Evolutionary conservation across 78 protist genomes (phyloP), one percentile per base, ranked within the genome.

Genomic region (Dictyostelium firmibasis): DNA sequence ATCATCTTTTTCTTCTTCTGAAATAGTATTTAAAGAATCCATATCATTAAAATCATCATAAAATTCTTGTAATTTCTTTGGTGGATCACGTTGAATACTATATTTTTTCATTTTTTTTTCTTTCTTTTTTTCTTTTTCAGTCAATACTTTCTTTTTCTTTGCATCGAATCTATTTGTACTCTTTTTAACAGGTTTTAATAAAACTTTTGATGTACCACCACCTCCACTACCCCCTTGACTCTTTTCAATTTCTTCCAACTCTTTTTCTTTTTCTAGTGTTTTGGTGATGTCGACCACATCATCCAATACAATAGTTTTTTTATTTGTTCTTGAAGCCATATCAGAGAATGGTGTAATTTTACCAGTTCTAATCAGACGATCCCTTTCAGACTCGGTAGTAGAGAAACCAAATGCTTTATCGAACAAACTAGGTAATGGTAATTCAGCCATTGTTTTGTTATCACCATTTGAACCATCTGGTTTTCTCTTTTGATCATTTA

Each of bases 321-420:
- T 82, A 60, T 31, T 29, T 57, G 47, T 82, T 35, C 10, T 60
- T 53, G 85, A 6, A 8, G 76, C 29, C 20, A 62, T 20, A 77
- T 76, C 43, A 29, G 85, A 36, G 27, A 88, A 88, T 38, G 93
- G 93, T n/a, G 93, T 88, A 20, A 88, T 88, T 35, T 88, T 88
- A 31, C 93, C 93, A 8, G 84, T 41, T 78, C 93, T 76, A 67
- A 88, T 79, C 18, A 88, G 31, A 2, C 64, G 5, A 36, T 88
- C 93, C 62, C 82, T 76, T 43, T 88, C 93, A 27, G 77, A 62
- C 23, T 88, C 86, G 27, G 41, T 60, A 4, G 57, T 44, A 11
- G 84, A 60, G 43, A 86, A 86, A 31, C 92, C 92, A 36, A 88
- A 79, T 35, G 79, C 93, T 33, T 43, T 33, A 64, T 88, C 93